A percentile compares a stretch with the other conserved stretches of the same genome.
phyloP scores from a whole-genome alignment of 2,329 filamentous ascomycete genomes.

The Chalaropsis ovoidea region DNA sequence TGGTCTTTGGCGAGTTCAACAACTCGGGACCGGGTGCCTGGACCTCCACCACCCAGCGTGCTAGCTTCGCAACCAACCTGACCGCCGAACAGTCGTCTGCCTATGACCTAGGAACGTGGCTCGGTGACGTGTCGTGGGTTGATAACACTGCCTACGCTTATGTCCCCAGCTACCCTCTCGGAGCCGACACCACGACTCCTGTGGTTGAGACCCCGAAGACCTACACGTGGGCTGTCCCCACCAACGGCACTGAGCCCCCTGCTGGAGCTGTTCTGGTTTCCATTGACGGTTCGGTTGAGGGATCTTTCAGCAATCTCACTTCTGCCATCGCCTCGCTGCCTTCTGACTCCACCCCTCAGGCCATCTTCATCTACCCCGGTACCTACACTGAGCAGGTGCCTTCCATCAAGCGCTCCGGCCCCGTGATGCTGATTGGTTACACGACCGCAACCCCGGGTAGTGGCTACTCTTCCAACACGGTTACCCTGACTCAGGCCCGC shows the following conservation, averaged over 20 bases:
- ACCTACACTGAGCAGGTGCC: constrained; percentile 53
- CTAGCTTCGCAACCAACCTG: constrained; percentile 36
- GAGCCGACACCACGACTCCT: constrained; percentile 24
- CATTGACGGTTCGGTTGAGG: constrained; percentile 28
- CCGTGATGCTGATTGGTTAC: constrained; percentile 50
- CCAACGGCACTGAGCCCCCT: constrained; percentile 36
- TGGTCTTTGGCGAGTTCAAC: constrained; percentile 48
- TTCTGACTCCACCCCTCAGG: constrained; percentile 30
- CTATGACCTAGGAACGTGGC: constrained; percentile 33
- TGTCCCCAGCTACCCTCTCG: constrained; percentile 32
- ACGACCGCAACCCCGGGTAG: constrained; percentile 39
- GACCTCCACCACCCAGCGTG: constrained; percentile 39
- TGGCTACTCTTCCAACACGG: constrained; percentile 46
- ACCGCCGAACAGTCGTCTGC: constrained; percentile 12
- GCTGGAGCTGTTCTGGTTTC: constrained; percentile 37
- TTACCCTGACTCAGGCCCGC: constrained; percentile 37
- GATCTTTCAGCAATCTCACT: constrained; percentile 31
- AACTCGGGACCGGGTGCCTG: constrained; percentile 49
- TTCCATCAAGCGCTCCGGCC: constrained; percentile 39
- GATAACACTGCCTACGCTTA: constrained; percentile 36
- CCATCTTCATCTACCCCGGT: constrained; percentile 36
- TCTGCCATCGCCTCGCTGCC: constrained; percentile 27
- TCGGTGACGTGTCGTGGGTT: constrained; percentile 37
- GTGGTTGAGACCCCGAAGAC: neutral
- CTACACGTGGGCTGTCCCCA: constrained; percentile 29